Evolutionary conservation across 169 alveolate genomes (phyloP).

Genomic region (Plasmodium ovale): DNA sequence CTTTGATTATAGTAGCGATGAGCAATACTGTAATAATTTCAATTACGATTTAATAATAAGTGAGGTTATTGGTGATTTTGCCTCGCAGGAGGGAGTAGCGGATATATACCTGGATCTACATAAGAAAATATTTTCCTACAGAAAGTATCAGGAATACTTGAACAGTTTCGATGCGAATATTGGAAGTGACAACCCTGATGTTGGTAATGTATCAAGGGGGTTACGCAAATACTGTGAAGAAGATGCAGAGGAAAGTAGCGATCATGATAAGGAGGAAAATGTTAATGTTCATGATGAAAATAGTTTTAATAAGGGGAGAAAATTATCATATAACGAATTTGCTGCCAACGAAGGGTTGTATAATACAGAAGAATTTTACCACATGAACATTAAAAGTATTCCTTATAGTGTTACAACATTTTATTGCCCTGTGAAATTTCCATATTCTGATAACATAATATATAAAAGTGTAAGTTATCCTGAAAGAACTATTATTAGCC

Average conservation of each 20-base stretch:
- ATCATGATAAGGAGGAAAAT: neutral
- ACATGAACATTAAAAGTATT: conserved; percentile 82
- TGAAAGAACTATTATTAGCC: conserved; percentile 87
- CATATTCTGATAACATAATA: conserved; percentile 83
- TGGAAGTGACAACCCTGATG: neutral
- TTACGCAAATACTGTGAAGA: neutral
- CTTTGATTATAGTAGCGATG: conserved; percentile 13
- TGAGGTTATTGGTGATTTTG: conserved; percentile 90
- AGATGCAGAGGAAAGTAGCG: neutral
- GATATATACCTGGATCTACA: conserved; percentile 88
- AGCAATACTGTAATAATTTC: conserved; percentile 40
- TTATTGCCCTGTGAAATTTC: conserved; percentile 87
- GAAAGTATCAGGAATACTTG: conserved; percentile 71
- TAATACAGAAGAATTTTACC: conserved; percentile 76
- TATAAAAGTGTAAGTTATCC: conserved; percentile 83
- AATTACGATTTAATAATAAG: conserved; percentile 89
- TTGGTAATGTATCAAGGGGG: neutral
- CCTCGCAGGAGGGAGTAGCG: conserved; percentile 91
- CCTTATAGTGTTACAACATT: conserved; percentile 86
- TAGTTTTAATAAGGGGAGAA: conserved; percentile 19
- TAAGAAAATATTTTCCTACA: conserved; percentile 78
- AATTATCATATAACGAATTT: conserved; percentile 39
- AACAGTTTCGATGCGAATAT: neutral
- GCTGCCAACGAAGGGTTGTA: conserved; percentile 59
- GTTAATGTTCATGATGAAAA: neutral